Percentiles rank a stretch among this genome's conserved stretches.
phyloP scores from a whole-genome alignment of 202 grass and related monocot species.

The Zizania palustris region DNA sequence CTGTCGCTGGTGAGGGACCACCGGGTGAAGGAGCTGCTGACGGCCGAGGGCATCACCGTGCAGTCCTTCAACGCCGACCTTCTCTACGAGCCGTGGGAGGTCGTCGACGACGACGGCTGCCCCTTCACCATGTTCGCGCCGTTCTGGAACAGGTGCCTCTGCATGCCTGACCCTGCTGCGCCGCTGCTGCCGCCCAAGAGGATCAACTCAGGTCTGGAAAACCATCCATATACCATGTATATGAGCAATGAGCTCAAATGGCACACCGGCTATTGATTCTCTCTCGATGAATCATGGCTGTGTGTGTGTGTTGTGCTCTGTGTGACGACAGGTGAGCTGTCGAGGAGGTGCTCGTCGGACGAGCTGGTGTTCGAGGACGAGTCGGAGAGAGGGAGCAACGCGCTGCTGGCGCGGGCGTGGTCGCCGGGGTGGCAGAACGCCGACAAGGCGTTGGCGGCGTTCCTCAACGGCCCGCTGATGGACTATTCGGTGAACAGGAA shows the following conservation, averaged over 20 bases:
- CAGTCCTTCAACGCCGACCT: conserved; percentile 93
- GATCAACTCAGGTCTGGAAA: conserved; percentile 66
- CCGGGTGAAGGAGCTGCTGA: conserved; percentile 75
- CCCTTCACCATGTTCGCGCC: conserved; percentile 94
- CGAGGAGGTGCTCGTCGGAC: conserved; percentile 59
- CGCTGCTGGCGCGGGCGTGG: conserved; percentile 92
- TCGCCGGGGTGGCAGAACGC: conserved; percentile 96
- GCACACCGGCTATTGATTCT: neutral
- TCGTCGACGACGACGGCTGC: conserved; percentile 73
- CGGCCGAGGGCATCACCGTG: conserved; percentile 73
- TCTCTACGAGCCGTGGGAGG: conserved; percentile 97
- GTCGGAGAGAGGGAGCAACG: conserved; percentile 90
- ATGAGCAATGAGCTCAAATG: neutral
- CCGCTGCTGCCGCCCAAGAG: conserved; percentile 91
- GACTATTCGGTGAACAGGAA: conserved; percentile 76
- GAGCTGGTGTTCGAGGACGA: conserved; percentile 83
- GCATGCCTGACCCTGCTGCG: conserved; percentile 73
- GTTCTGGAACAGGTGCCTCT: conserved; percentile 95
- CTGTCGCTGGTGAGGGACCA: conserved; percentile 90
- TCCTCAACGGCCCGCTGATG: conserved; percentile 83
- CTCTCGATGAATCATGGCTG: neutral
- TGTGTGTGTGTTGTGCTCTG: neutral
- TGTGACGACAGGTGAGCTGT: conserved; percentile 56
- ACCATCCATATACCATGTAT: too few species aligned
- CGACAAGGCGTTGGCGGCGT: conserved; percentile 69